Percentiles rank a stretch among this genome's conserved stretches.
Conservation (phyloP, 2,329 filamentous ascomycete species). For the Penicillium verrucosum region DNA sequence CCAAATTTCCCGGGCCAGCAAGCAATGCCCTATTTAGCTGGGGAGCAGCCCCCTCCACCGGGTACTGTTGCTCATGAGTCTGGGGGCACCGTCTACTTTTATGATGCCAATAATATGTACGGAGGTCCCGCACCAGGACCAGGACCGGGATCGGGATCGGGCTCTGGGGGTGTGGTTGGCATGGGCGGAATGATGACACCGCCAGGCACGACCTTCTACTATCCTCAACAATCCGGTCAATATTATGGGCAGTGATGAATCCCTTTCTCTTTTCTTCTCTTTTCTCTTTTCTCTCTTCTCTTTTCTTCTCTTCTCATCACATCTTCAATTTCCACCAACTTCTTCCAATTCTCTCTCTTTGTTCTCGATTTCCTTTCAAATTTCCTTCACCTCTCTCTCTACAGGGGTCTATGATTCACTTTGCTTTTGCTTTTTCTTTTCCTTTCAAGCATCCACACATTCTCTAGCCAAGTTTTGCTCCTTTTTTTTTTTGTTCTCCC, state of each 20-base stretch:
- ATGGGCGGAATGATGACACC: conserved; percentile 79
- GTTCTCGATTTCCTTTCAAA: conserved; percentile 7
- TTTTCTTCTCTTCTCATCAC: neutral
- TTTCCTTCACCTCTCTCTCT: conserved; percentile 14
- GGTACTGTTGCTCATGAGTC: conserved; percentile 75
- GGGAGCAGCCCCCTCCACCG: conserved; percentile 46
- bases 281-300: conserved; percentile 4
- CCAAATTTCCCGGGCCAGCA: conserved; percentile 58
- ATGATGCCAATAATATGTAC: conserved; percentile 70
- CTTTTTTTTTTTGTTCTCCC: neutral
- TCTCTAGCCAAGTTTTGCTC: conserved; percentile 5
- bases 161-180: conserved; percentile 56
- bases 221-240: conserved; percentile 52
- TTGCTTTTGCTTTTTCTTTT: conserved; percentile 1
- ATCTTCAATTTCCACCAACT: neutral
- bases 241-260: conserved; percentile 56
- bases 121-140: neutral
- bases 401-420: conserved; percentile 3
- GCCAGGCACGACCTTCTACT: conserved; percentile 53
- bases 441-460: conserved; percentile 4
- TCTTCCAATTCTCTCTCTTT: neutral
- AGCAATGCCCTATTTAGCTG: conserved; percentile 33
- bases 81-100: conserved; percentile 96
- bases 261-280: conserved; percentile 6
- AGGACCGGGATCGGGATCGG: conserved; percentile 44